phyloP scores from a whole-genome alignment of 331 rosid genomes.

The Ulmus americana region DNA sequence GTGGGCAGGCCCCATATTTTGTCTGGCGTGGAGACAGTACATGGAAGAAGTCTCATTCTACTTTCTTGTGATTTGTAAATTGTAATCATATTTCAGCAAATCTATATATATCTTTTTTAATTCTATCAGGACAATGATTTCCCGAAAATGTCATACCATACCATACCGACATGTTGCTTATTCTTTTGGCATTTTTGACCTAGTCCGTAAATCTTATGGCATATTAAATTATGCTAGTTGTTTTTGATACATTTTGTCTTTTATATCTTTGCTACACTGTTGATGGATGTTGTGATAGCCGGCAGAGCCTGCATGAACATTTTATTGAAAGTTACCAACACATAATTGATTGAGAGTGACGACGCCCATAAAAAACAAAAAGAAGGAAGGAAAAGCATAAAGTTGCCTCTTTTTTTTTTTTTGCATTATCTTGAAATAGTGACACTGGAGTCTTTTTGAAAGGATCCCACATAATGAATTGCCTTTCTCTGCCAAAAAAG shows the following conservation, averaged over 20 bases:
- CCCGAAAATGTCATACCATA: not conserved
- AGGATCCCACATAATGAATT: too few relatives aligned
- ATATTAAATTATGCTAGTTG: not conserved
- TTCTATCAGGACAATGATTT: conserved; percentile 8
- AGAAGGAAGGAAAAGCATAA: too few relatives aligned
- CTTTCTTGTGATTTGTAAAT: conserved; percentile 2
- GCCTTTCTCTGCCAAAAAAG: too few relatives aligned
- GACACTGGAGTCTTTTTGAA: too few relatives aligned
- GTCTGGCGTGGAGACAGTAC: conserved; percentile 22
- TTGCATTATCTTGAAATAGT: too few relatives aligned
- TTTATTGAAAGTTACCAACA: not conserved
- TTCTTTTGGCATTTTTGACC: not conserved
- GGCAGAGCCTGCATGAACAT: not conserved
- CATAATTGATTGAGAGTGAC: too few relatives aligned
- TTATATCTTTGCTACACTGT: too few relatives aligned
- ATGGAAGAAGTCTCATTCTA: conserved; percentile 5
- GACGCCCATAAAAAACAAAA: too few relatives aligned
- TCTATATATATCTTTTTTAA: conserved; percentile 2
- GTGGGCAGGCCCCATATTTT: conserved; percentile 28
- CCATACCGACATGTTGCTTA: conserved; percentile 21
- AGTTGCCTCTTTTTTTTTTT: too few relatives aligned
- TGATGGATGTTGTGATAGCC: not conserved
- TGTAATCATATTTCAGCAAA: not conserved
- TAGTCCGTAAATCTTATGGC: conserved; percentile 9
- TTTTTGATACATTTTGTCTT: not conserved